Percentiles rank a stretch among this genome's conserved stretches.
These are phyloP conservation scores for Cardamine resedifolia DNA, from an alignment of 345 rosid genomes.

Conservation along the genomic window DNA sequence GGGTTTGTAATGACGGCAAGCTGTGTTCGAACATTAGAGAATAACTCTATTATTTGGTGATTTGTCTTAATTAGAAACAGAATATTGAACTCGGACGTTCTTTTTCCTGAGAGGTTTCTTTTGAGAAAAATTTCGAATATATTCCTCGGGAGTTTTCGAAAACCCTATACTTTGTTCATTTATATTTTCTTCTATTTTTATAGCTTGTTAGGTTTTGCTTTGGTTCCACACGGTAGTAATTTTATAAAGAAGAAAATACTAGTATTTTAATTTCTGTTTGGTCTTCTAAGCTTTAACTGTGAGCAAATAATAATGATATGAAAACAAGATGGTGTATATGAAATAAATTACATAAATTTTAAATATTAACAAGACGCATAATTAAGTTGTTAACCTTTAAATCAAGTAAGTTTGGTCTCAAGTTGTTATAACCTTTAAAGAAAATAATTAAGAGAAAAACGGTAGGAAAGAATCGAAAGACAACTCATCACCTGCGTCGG, in stretches of 20 bases:
- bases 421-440: not conserved
- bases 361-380: not conserved
- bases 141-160: conserved; percentile 19
- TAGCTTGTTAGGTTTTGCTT: conserved; percentile 18
- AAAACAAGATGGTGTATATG: not conserved
- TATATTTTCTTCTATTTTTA: not conserved
- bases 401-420: not conserved
- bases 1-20: conserved; percentile 11
- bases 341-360: not conserved
- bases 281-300: not conserved
- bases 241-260: not conserved
- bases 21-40: conserved; percentile 19
- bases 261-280: not conserved
- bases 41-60: conserved; percentile 8
- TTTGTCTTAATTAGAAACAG: conserved; percentile 22
- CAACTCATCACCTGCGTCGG: not conserved
- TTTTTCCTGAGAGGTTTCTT: not conserved
- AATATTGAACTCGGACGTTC: conserved; percentile 26
- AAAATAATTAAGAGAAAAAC: not conserved
- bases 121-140: conserved; percentile 17
- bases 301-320: not conserved
- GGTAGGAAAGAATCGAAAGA: not conserved
- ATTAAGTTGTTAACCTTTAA: not conserved
- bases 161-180: not conserved
- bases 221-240: conserved; percentile 11